phyloP scores from a whole-genome alignment of 306 rosid species.

The Cucumis melo region DNA sequence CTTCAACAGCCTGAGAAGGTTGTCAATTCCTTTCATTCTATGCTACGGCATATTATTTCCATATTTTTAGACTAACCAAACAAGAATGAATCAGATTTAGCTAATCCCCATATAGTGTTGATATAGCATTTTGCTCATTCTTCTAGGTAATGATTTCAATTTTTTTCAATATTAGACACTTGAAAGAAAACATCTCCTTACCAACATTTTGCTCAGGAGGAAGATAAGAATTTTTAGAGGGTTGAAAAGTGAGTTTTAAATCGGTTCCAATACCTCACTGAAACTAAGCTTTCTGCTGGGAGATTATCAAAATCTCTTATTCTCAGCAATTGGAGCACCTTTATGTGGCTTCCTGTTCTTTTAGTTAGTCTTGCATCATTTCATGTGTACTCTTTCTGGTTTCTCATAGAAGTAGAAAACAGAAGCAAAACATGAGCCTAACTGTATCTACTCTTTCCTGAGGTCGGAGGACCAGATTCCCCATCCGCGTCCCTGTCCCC shows the following conservation, averaged over 20 bases:
- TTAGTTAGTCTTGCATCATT: not conserved
- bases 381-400: not conserved
- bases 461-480: not conserved
- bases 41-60: not conserved
- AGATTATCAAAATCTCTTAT: not conserved
- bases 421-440: not conserved
- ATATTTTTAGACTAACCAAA: not conserved
- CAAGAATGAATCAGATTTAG: not conserved
- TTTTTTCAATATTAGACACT: not conserved
- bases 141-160: not conserved
- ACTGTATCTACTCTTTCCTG: not conserved
- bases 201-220: not conserved
- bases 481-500: not conserved
- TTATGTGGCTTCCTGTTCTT: not conserved
- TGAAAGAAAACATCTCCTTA: not conserved
- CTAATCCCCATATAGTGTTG: not conserved
- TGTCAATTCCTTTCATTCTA: not conserved
- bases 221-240: not conserved
- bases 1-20: conserved; percentile 95
- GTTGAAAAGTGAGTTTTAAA: not conserved
- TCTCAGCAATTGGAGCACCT: not conserved
- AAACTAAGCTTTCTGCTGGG: not conserved
- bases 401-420: not conserved
- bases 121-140: not conserved
- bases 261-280: not conserved